phyloP scores from a whole-genome alignment of 2,329 filamentous ascomycete genomes.

The Microcyclospora pomicola region DNA sequence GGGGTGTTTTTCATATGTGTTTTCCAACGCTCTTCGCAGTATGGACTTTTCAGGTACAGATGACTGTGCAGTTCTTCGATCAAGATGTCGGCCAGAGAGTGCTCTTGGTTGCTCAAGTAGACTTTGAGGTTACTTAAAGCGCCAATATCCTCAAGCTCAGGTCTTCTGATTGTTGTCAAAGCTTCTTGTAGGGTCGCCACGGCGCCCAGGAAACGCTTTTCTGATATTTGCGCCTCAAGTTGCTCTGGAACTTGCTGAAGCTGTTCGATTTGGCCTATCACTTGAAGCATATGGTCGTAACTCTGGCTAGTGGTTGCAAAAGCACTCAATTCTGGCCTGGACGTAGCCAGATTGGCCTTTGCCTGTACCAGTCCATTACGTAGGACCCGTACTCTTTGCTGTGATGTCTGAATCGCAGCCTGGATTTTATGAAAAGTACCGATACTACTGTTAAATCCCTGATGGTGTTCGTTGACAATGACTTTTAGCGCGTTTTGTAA shows the following conservation, averaged over 20 bases:
- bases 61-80: slow-evolving; percentile 97
- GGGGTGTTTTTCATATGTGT: slow-evolving; percentile 45
- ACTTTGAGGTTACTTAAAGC: slow-evolving; percentile 72
- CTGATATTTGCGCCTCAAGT: slow-evolving; percentile 84
- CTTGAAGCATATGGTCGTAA: slow-evolving; percentile 79
- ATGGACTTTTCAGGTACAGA: slow-evolving; percentile 92
- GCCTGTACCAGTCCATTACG: slow-evolving; percentile 72
- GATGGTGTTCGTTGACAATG: slow-evolving; percentile 96
- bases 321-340: slow-evolving; percentile 82
- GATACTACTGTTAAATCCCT: slow-evolving; percentile 98
- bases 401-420: slow-evolving; percentile 75
- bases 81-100: slow-evolving; percentile 78
- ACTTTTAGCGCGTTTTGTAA: slow-evolving; percentile 86
- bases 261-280: slow-evolving; percentile 60
- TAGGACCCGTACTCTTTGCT: slow-evolving; percentile 67
- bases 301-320: slow-evolving; percentile 75
- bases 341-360: slow-evolving; percentile 69
- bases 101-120: slow-evolving; percentile 89
- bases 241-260: slow-evolving; percentile 81
- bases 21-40: slow-evolving; percentile 94
- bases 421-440: slow-evolving; percentile 99
- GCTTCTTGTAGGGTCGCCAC: slow-evolving; percentile 87
- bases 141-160: slow-evolving; percentile 82
- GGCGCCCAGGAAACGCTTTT: slow-evolving; percentile 86
- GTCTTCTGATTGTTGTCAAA: slow-evolving; percentile 66